Conservation (phyloP, 164 flowering plant species). For the Amborella trichopoda region DNA sequence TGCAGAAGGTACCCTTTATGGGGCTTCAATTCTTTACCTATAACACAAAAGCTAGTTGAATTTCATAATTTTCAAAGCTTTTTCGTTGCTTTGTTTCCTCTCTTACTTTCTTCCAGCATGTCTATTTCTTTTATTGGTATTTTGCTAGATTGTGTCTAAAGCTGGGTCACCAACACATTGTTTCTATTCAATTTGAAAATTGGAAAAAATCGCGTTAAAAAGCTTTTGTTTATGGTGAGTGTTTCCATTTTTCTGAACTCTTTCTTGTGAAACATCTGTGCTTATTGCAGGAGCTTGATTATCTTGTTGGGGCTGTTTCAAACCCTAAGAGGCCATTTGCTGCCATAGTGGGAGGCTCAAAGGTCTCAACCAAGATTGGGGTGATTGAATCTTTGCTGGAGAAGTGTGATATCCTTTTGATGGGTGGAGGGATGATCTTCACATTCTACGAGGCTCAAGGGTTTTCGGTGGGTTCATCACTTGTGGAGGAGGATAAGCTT, state of each 20-base stretch:
- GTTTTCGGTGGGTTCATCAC: constrained; percentile 60
- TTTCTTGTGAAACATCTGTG: neutral
- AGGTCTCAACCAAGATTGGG: constrained; percentile 79
- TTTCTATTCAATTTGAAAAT: neutral
- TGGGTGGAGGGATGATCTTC: constrained; percentile 92
- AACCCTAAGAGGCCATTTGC: constrained; percentile 89
- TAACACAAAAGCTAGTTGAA: too few relatives aligned
- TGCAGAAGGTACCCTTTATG: constrained; percentile 67
- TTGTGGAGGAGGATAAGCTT: constrained; percentile 86
- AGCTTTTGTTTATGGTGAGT: neutral
- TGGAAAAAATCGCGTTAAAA: neutral
- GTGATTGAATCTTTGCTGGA: constrained; percentile 74
- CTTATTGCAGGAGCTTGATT: constrained; percentile 62
- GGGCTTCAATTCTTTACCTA: neutral
- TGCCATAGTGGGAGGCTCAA: constrained; percentile 89
- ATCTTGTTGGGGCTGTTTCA: constrained; percentile 80
- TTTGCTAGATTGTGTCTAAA: too few relatives aligned
- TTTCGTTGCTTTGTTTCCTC: neutral
- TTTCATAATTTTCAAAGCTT: too few relatives aligned
- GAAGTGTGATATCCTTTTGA: constrained; percentile 56
- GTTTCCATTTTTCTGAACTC: neutral
- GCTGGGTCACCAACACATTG: neutral
- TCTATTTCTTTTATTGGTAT: too few relatives aligned
- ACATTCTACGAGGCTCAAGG: constrained; percentile 94
- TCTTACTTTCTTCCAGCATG: too few relatives aligned